Conservation (phyloP, 2,329 filamentous ascomycete species). For the Ophiosphaerella narmari region DNA sequence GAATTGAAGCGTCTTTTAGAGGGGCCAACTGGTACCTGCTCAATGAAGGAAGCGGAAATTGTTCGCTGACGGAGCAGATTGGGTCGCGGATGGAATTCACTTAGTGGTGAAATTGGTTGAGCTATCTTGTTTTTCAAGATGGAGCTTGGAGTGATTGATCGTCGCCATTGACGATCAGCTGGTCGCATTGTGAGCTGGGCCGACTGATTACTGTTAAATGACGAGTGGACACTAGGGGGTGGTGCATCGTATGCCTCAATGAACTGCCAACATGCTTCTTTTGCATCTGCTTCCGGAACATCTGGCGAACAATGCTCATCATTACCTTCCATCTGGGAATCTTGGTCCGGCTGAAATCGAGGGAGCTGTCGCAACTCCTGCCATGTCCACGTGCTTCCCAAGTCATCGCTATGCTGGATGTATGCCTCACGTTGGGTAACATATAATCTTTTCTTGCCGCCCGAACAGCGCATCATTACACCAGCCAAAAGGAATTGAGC, state of each 20-base stretch:
- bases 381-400: slow-evolving; percentile 68
- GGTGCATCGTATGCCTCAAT: slow-evolving; percentile 66
- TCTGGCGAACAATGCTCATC: slow-evolving; percentile 46
- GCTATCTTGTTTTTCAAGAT: slow-evolving; percentile 37
- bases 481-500: slow-evolving; percentile 70
- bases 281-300: slow-evolving; percentile 64
- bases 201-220: slow-evolving; percentile 48
- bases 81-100: slow-evolving; percentile 37
- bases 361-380: slow-evolving; percentile 67
- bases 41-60: slow-evolving; percentile 34
- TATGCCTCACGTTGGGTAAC: slow-evolving; percentile 78
- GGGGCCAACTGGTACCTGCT: slow-evolving; percentile 23
- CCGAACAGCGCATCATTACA: slow-evolving; percentile 72
- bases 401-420: slow-evolving; percentile 64
- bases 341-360: slow-evolving; percentile 56
- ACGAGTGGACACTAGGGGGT: slow-evolving; percentile 51
- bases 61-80: slow-evolving; percentile 31
- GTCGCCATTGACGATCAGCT: slow-evolving; percentile 39
- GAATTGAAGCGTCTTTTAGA: slow-evolving; percentile 39
- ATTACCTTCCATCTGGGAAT: slow-evolving; percentile 38
- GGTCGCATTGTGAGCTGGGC: slow-evolving; percentile 41
- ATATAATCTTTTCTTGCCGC: slow-evolving; percentile 68
- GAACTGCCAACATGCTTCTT: slow-evolving; percentile 71
- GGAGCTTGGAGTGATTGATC: slow-evolving; percentile 41
- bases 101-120: slow-evolving; percentile 44